Evolutionary conservation across 1,284 basidiomycete species (phyloP).

Genomic region (Boletellus sp.): DNA sequence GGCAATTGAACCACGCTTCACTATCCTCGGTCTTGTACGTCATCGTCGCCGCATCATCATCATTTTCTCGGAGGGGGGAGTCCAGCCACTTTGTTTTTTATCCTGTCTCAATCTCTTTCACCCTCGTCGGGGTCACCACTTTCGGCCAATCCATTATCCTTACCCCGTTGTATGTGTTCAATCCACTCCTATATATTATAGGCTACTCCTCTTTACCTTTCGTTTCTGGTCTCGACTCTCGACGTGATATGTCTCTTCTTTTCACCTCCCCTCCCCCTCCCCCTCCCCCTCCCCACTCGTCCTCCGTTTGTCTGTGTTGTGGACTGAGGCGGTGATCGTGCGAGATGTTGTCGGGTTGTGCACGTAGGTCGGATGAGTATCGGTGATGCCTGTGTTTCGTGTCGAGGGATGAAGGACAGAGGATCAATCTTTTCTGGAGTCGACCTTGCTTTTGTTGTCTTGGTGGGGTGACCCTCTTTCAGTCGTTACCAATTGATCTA

Average conservation of each 20-base stretch:
- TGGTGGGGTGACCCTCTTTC: constrained; percentile 3
- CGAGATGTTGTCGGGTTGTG: constrained; percentile 13
- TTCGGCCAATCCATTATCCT: constrained; percentile 7
- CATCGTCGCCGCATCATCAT: constrained; percentile 10
- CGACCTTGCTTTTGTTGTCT: constrained; percentile 6
- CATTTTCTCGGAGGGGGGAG: constrained; percentile 9
- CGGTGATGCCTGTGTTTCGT: constrained; percentile 7
- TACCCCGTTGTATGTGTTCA: constrained; percentile 19
- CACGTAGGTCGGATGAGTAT: constrained; percentile 14
- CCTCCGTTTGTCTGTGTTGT: constrained; percentile 13
- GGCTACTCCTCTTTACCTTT: constrained; percentile 17
- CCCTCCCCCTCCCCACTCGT: not conserved
- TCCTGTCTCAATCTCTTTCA: constrained; percentile 11
- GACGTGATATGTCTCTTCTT: constrained; percentile 17
- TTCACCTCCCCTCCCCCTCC: not conserved
- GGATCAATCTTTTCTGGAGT: constrained; percentile 9
- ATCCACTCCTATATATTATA: constrained; percentile 29
- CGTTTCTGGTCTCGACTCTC: constrained; percentile 17
- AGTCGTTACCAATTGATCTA: constrained; percentile 14
- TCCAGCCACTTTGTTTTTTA: constrained; percentile 6
- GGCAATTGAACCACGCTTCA: constrained; percentile 13
- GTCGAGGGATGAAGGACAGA: constrained; percentile 2
- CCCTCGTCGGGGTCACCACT: constrained; percentile 6
- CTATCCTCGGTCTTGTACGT: constrained; percentile 16
- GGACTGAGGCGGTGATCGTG: constrained; percentile 16